phyloP scores from a whole-genome alignment of 2,329 filamentous ascomycete species.

The Lachnellula willkommii region DNA sequence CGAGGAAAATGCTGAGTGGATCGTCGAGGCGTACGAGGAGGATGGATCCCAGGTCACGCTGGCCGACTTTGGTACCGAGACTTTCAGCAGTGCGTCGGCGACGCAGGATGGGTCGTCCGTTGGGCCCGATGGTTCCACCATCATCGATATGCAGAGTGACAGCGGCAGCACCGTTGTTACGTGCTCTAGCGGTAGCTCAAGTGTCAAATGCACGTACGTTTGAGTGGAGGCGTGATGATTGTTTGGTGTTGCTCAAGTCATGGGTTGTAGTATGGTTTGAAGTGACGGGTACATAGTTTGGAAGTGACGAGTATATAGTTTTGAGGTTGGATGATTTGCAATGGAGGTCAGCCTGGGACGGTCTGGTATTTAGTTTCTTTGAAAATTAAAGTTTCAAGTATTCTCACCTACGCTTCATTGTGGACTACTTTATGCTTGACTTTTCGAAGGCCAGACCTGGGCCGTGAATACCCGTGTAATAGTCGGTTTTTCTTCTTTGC shows the following conservation, averaged over 20 bases:
- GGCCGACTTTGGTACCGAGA: conserved; percentile 43
- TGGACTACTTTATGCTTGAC: too few relatives aligned
- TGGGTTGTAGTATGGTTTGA: neutral
- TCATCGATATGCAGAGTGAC: conserved; percentile 40
- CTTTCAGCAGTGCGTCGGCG: conserved; percentile 39
- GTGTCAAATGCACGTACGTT: conserved; percentile 18
- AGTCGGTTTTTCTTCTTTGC: too few relatives aligned
- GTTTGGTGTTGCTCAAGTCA: neutral
- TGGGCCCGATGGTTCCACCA: conserved; percentile 33
- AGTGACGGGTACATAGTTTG: neutral
- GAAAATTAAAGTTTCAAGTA: too few relatives aligned
- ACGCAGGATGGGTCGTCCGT: conserved; percentile 23
- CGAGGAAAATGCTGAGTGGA: conserved; percentile 47
- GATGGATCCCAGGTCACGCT: conserved; percentile 38
- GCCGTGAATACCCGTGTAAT: too few relatives aligned
- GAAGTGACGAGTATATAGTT: neutral
- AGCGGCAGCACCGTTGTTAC: conserved; percentile 29
- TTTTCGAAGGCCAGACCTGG: too few relatives aligned
- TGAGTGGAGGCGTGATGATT: conserved; percentile 1
- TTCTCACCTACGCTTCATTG: too few relatives aligned
- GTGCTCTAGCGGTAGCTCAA: conserved; percentile 9
- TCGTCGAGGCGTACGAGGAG: conserved; percentile 47
- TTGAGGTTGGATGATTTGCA: neutral
- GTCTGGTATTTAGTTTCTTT: too few relatives aligned
- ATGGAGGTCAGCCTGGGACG: too few relatives aligned